Evolutionary conservation across 2,329 filamentous ascomycete genomes (phyloP).

Genomic region (Pyrenochaeta sp.): DNA sequence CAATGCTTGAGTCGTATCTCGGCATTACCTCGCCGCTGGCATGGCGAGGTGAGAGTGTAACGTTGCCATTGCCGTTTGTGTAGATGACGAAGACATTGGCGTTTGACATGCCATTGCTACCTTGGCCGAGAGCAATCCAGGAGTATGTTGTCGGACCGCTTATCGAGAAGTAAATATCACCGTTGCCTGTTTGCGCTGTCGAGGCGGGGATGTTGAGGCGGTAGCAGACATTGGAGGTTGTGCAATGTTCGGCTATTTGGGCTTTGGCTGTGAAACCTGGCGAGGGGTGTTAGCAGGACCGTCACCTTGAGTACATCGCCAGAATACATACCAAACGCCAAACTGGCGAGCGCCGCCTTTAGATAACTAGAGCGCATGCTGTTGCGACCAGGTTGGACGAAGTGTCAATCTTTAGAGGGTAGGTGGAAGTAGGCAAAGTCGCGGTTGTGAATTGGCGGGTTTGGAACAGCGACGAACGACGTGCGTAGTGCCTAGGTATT

Average conservation of each 20-base stretch:
- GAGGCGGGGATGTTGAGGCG: constrained; percentile 63
- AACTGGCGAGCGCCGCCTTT: too few relatives aligned
- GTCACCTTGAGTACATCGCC: too few relatives aligned
- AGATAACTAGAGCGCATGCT: too few relatives aligned
- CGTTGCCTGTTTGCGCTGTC: constrained; percentile 58
- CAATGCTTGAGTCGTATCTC: constrained; percentile 50
- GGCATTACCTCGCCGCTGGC: constrained; percentile 62
- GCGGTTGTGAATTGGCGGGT: too few relatives aligned
- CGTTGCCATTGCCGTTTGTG: constrained; percentile 59
- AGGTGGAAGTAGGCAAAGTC: too few relatives aligned
- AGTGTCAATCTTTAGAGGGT: too few relatives aligned
- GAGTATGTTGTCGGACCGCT: constrained; percentile 61
- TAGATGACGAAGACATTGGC: constrained; percentile 72
- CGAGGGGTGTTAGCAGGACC: too few relatives aligned
- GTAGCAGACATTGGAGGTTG: constrained; percentile 57
- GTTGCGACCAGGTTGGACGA: too few relatives aligned
- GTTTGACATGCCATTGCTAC: constrained; percentile 60
- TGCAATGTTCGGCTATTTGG: constrained; percentile 16
- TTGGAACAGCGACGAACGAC: too few relatives aligned
- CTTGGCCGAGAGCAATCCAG: constrained; percentile 69
- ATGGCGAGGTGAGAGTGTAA: constrained; percentile 67
- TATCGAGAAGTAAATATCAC: constrained; percentile 70
- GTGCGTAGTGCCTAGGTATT: too few relatives aligned
- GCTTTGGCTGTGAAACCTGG: constrained; percentile 5
- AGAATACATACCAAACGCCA: too few relatives aligned